Evolutionary conservation across 768 basidiomycete genomes (phyloP), one percentile per base, ranked within the genome.

Genomic region (Lentinula edodes): DNA sequence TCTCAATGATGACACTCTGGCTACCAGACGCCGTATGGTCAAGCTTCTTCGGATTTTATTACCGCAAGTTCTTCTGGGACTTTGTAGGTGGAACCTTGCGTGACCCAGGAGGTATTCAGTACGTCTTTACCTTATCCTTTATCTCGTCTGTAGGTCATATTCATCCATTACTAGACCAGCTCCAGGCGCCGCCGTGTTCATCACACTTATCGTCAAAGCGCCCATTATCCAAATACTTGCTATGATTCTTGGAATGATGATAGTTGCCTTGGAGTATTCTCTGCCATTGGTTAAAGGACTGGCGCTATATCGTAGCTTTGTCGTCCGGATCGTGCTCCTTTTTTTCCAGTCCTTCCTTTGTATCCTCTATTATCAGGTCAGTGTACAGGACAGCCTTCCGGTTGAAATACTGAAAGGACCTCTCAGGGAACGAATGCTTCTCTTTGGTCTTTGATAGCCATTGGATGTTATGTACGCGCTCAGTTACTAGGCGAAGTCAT

Each of bases 51-150:
- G 94, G 86, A 16, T 72, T 95, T 13, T 77, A 89, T 67, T 94
- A 86, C 76, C 90, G 93, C 74, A 96, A 96, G 77, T 96, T 93
- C 83, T 95, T 96, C 76, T 96, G 91, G 90, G 95, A 96, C 77
- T 93, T 96, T 70, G 76, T 93, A n/a, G 87, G 85, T 62, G 93
- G 90, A 52, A 87, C 81, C 61, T 70, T 92, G 61, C 88, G 90
- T 63, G 81, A 84, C 70, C 90, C 90, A 34, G 90, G 90, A 75
- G 90, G 90, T 58, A 61, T 90, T 28, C 89, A 91, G 90, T 91
- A 65, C 69, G 87, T 85, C 34, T 38, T 32, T 32, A 20, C 23
- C 23, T 13, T 42, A 16, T 38, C 16, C 58, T 28, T 50, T 50
- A 23, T 28, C 43, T 53, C 42, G 32, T 41, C 55, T 53, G 36